phyloP scores from a whole-genome alignment of 2,329 filamentous ascomycete species.

The Colletotrichum liriopes region DNA sequence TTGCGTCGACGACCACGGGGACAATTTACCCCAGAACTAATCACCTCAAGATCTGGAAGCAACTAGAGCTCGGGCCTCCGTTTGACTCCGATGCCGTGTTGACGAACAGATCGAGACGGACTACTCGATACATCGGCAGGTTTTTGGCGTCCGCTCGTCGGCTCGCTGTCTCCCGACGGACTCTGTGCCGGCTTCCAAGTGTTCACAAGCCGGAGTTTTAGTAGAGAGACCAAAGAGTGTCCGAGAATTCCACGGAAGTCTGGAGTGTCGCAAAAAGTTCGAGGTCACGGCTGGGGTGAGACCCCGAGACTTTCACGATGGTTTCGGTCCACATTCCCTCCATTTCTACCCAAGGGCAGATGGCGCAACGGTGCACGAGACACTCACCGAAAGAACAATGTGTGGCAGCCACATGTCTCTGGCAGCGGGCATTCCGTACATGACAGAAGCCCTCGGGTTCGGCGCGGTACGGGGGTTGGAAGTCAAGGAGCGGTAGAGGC shows the following conservation, averaged over 20 bases:
- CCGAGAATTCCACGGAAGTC: neutral
- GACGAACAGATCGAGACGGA: conserved; percentile 31
- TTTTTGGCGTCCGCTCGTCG: neutral
- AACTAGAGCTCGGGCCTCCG: conserved; percentile 4
- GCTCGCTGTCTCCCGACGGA: neutral
- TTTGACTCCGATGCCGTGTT: conserved; percentile 12
- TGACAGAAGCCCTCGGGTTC: conserved; percentile 17
- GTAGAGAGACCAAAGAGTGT: neutral
- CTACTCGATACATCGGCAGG: conserved; percentile 9
- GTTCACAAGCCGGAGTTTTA: neutral
- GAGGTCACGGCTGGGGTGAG: neutral
- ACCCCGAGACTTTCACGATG: neutral
- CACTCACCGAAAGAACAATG: neutral
- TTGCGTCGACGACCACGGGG: conserved; percentile 4
- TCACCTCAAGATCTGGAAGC: conserved; percentile 5
- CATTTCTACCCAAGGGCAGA: neutral
- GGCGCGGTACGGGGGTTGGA: conserved; percentile 1
- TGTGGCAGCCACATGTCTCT: conserved; percentile 17
- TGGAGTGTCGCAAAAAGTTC: neutral
- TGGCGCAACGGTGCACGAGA: neutral
- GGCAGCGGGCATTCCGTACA: conserved; percentile 1
- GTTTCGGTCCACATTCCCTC: neutral
- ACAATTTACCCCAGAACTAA: conserved; percentile 5
- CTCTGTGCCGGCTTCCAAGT: neutral
- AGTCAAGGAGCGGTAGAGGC: conserved; percentile 11